Conservation (phyloP, 2,329 filamentous ascomycete genomes). For the Bipolaris zeicola region DNA sequence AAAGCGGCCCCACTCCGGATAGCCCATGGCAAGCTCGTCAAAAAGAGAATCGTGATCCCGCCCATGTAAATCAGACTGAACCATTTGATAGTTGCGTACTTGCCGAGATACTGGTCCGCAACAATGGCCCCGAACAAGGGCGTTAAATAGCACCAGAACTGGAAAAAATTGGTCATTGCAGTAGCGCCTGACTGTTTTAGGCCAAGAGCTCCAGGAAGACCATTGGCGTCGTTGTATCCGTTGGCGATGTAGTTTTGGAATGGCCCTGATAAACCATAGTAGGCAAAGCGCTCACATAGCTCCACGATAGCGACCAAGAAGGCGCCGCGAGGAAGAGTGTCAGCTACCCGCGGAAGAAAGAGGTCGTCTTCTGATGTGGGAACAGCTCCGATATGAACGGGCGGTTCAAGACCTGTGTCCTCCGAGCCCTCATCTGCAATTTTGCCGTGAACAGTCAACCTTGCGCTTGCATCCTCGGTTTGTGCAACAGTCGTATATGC, state of each 20-base stretch:
- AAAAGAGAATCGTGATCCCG: conserved; percentile 69
- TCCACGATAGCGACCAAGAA: conserved; percentile 57
- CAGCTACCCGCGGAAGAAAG: conserved; percentile 46
- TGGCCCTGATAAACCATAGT: conserved; percentile 53
- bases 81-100: conserved; percentile 72
- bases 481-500: conserved; percentile 43
- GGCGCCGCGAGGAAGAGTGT: conserved; percentile 53
- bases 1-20: conserved; percentile 66
- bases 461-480: conserved; percentile 28
- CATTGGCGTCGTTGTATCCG: conserved; percentile 46
- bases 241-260: conserved; percentile 59
- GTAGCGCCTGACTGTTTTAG: conserved; percentile 52
- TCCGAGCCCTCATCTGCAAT: conserved; percentile 5
- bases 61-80: conserved; percentile 68
- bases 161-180: conserved; percentile 55
- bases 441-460: conserved; percentile 25
- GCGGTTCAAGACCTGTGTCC: conserved; percentile 5
- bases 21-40: conserved; percentile 67
- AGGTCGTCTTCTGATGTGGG: conserved; percentile 36
- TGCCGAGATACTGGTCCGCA: conserved; percentile 72
- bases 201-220: conserved; percentile 50
- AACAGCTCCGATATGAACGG: conserved; percentile 26
- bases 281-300: conserved; percentile 57
- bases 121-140: conserved; percentile 57
- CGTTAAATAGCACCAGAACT: conserved; percentile 57